A percentile compares a stretch with the other conserved stretches of the same genome.
Conservation (phyloP, 2,329 filamentous ascomycete species). For the Torrubiella hemipterigena region DNA sequence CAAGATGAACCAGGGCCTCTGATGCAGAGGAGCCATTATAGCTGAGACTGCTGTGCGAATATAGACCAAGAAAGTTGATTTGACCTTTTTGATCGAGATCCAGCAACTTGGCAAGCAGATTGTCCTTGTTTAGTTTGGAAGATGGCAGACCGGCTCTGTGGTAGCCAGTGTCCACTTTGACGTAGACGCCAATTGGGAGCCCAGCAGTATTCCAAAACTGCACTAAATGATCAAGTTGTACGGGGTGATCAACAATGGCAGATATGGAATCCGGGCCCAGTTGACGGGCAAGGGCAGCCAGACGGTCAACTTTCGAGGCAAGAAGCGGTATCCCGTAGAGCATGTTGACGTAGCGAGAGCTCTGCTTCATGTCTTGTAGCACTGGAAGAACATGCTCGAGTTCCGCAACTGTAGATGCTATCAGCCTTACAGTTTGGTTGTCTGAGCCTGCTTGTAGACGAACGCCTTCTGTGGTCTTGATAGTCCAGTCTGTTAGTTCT, state of each 20-base stretch:
- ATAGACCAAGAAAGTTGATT: constrained; percentile 13
- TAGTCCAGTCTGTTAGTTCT: neutral
- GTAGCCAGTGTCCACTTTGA: constrained; percentile 55
- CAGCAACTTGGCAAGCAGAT: constrained; percentile 24
- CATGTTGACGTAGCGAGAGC: constrained; percentile 18
- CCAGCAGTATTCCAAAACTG: constrained; percentile 18
- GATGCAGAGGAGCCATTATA: constrained; percentile 15
- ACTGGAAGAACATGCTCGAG: constrained; percentile 40
- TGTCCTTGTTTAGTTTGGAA: constrained; percentile 20
- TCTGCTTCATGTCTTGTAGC: constrained; percentile 25
- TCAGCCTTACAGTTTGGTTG: constrained; percentile 31
- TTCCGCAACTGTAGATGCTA: constrained; percentile 48
- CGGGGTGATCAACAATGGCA: constrained; percentile 45
- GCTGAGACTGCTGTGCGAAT: constrained; percentile 21
- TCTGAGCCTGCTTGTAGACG: constrained; percentile 39
- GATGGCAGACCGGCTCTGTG: constrained; percentile 47
- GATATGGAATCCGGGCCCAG: constrained; percentile 35
- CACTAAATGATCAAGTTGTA: constrained; percentile 24
- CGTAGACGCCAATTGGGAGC: constrained; percentile 29
- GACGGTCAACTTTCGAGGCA: constrained; percentile 36
- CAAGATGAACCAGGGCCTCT: constrained; percentile 17
- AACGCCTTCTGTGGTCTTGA: constrained; percentile 41
- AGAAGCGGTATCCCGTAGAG: constrained; percentile 51
- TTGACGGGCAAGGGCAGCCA: constrained; percentile 30
- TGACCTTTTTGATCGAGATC: constrained; percentile 9